Base-by-base conservation (phyloP, 192 early-diverging fungal species). In the Thamnidium elegans region DNA sequence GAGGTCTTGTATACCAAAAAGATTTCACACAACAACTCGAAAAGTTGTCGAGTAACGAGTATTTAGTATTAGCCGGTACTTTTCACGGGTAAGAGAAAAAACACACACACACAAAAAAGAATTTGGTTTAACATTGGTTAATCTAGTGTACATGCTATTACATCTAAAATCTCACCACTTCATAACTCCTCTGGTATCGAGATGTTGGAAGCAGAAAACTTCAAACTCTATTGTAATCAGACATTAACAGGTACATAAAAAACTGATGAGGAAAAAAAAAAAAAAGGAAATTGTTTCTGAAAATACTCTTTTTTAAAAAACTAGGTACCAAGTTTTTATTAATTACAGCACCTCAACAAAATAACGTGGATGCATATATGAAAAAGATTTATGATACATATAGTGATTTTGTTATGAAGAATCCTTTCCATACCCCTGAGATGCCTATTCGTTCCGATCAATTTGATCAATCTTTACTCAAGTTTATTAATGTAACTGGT, bases 371-470 rank as follows among this genome's bases (percentile, higher is more conserved):
- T 63, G 71, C 65, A 2, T 63, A 79, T 3, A 78, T 90, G 78
- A 77, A 81, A 47, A 79, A 79, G 23, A 79, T 93, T 21, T 97
- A 97, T 55, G 89, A 89, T 46, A 74, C 89, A n/a, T 97, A 97
- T 73, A 86, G 92, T 62, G 95, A 98, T 70, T 99, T 89, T 73
- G 95, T 90, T 21, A 95, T 99, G 88, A 99, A 99, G 82, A 99
- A 96, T 69, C 97, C 97, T 39, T 99, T 99, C 72, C 94, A 97
- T 82, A 95, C 88, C 62, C 89, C 94, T 15, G 97, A 99, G 71
- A 99, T 99, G 97, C 97, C 97, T 23, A 94, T 99, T 67, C 89
- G 94, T 17, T 90, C 89, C 0, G 97, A 99, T 62, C 81, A 95
- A 67, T 99, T 99, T 84, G 97, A 99, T 73, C 55, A 82, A 13